A percentile compares a stretch with the other conserved stretches of the same genome.
Conservation (phyloP, 306 rosid genomes). For the Dryas octopetala region DNA sequence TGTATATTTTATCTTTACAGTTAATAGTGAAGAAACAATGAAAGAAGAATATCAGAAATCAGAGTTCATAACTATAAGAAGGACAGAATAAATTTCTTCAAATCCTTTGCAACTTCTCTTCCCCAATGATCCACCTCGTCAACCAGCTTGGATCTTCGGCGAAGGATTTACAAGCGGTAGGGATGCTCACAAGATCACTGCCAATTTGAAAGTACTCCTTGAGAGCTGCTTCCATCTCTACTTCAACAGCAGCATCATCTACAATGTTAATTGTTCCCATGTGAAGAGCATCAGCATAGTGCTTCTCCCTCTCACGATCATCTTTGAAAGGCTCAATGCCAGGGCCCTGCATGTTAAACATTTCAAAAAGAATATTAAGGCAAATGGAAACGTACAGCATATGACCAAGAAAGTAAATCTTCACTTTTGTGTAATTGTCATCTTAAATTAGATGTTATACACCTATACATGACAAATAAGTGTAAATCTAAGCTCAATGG, state of each 20-base stretch:
- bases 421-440: neutral
- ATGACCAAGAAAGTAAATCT: neutral
- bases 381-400: neutral
- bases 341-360: conserved; percentile 58
- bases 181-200: conserved; percentile 79
- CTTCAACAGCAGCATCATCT: conserved; percentile 51
- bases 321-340: conserved; percentile 60
- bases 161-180: conserved; percentile 57
- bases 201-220: conserved; percentile 52
- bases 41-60: neutral
- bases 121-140: conserved; percentile 83
- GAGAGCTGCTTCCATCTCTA: conserved; percentile 82
- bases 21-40: neutral
- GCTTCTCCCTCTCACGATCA: conserved; percentile 69
- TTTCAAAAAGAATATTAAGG: neutral
- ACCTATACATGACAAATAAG: neutral
- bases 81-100: conserved; percentile 11
- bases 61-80: no score
- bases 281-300: conserved; percentile 62
- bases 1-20: neutral
- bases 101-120: conserved; percentile 57
- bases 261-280: conserved; percentile 50
- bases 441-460: neutral
- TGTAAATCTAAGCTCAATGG: neutral
- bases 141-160: conserved; percentile 91